Conservation (phyloP, 164 flowering plant species). For the Taxillus chinensis region DNA sequence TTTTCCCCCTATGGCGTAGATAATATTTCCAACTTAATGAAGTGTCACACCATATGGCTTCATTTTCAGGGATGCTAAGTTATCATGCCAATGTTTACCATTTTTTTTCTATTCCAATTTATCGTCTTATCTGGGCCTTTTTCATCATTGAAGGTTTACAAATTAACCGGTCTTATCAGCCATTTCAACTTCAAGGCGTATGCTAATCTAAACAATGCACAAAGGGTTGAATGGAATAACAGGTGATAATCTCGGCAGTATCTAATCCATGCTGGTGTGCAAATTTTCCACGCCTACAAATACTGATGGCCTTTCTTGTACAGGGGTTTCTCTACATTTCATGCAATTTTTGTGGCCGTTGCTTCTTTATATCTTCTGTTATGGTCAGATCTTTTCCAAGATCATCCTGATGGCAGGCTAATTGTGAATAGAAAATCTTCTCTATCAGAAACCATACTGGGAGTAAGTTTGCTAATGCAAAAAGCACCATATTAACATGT, state of each 20-base stretch:
- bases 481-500: not conserved
- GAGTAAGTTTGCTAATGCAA: conserved; percentile 31
- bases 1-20: too few species aligned
- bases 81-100: conserved; percentile 1
- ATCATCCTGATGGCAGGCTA: conserved; percentile 19
- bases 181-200: conserved; percentile 26
- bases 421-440: conserved; percentile 31
- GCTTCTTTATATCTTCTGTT: conserved; percentile 49
- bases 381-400: conserved; percentile 39
- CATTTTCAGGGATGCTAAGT: too few species aligned
- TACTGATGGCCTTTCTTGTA: conserved; percentile 1
- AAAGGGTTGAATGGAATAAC: conserved; percentile 62
- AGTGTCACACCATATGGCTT: too few species aligned
- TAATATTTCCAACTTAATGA: too few species aligned
- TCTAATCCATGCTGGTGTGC: not conserved
- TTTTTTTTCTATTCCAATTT: not conserved
- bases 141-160: conserved; percentile 44
- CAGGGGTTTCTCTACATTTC: conserved; percentile 74
- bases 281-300: not conserved
- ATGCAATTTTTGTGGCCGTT: conserved; percentile 46
- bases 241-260: conserved; percentile 23
- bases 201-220: conserved; percentile 21
- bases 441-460: conserved; percentile 36
- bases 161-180: conserved; percentile 38
- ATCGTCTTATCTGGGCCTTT: not conserved